phyloP scores from a whole-genome alignment of 2,329 filamentous ascomycete species.

The Cercospora citrullina region DNA sequence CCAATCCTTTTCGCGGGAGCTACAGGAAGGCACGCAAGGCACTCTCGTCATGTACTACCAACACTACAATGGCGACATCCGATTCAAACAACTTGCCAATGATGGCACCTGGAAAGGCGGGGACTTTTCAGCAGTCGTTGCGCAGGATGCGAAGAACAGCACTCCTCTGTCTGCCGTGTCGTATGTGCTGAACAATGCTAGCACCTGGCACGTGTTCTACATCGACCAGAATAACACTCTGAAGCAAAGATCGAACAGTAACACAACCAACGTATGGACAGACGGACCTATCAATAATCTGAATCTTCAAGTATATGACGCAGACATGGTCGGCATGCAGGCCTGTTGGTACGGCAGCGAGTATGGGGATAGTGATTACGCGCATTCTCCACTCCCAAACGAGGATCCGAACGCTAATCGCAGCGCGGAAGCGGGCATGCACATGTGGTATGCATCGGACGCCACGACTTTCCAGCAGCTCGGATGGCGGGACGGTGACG shows the following conservation, averaged over 20 bases:
- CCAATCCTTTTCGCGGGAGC: conserved; percentile 41
- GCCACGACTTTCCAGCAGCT: conserved; percentile 45
- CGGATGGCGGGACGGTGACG: conserved; percentile 44
- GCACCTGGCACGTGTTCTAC: conserved; percentile 40
- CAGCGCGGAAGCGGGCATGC: conserved; percentile 42
- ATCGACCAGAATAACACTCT: conserved; percentile 44
- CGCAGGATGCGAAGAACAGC: conserved; percentile 47
- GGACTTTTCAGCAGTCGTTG: conserved; percentile 42
- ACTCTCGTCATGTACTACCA: conserved; percentile 49
- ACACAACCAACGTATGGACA: conserved; percentile 43
- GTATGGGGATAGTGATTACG: conserved; percentile 43
- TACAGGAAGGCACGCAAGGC: conserved; percentile 38
- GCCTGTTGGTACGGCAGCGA: conserved; percentile 43
- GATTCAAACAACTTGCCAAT: conserved; percentile 43
- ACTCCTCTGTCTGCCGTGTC: conserved; percentile 48
- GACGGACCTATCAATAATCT: conserved; percentile 40
- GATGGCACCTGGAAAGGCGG: conserved; percentile 45
- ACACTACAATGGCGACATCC: conserved; percentile 46
- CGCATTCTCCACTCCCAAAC: conserved; percentile 40
- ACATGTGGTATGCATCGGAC: conserved; percentile 48
- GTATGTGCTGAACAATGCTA: conserved; percentile 41
- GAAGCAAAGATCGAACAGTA: conserved; percentile 43
- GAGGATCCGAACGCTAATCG: conserved; percentile 30
- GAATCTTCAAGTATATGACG: conserved; percentile 36
- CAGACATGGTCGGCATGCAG: conserved; percentile 41